Base-by-base conservation (phyloP, 2,329 filamentous ascomycete genomes). In the Beauveria asiatica region DNA sequence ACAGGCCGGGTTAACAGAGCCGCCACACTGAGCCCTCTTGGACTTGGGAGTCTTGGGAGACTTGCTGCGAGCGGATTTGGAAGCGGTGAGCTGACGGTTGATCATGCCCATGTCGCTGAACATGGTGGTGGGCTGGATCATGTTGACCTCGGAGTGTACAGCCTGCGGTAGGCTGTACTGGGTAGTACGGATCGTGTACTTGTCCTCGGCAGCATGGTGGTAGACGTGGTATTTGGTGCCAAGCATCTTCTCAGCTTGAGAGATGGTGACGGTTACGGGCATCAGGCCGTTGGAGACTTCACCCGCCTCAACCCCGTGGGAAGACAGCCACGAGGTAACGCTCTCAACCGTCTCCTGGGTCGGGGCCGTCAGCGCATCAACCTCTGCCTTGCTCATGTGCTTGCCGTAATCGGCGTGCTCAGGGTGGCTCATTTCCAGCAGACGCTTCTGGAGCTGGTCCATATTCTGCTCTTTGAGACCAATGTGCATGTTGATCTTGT, bases 81-180 rank as follows among this genome's bases (percentile, higher is more conserved):
- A 58, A 44, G 56, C 56, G 8, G n/a, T n/a, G n/a, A 51, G 23
- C 23, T 51, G 23, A 6, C 46, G 44, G 19, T 39, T 52, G 23
- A 37, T 52, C 37, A 61, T 50, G 41, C 59, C 53, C 37, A 61
- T 55, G 30, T 62, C 57, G 39, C 44, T 52, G 53, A 62, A 62
- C 45, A 62, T 41, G 17, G 61, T 62, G 13, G 61, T 62, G 16
- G 61, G 61, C 57, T 62, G 61, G 17, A 62, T 56, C 57, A 62
- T 60, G 57, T 45, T 48, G 23, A 62, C 51, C 3, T 46, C 51
- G 8, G 59, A 54, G 30, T 60, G 52, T 27, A 62, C n/a, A 11
- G 49, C 19, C 16, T 45, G 44, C 2, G 61, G 57, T 1, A 62
- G 44, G 41, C 61, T 60, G 48, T 62, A 62, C 42, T 49, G 27